These are phyloP conservation scores for Diaporthe nobilis DNA, from an alignment of 2,329 filamentous ascomycete genomes.

Conservation along the genomic window DNA sequence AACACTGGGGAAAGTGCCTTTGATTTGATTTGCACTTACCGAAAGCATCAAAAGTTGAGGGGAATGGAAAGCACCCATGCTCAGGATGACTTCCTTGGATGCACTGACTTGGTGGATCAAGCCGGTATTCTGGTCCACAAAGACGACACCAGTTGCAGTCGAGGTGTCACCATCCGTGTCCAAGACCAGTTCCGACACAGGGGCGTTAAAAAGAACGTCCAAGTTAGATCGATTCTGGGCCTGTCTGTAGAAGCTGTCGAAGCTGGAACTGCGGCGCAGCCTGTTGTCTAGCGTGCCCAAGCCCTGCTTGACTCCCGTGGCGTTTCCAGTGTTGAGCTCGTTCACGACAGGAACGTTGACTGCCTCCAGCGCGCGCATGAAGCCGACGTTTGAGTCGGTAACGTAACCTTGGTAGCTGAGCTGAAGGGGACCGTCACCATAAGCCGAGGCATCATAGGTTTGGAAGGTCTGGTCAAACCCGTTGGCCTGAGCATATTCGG, in stretches of 20 bases:
- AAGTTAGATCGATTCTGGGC: constrained; percentile 43
- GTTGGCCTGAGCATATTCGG: constrained; percentile 33
- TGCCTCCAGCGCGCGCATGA: constrained; percentile 45
- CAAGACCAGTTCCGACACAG: constrained; percentile 44
- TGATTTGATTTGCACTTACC: neutral
- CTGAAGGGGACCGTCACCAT: constrained; percentile 47
- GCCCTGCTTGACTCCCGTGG: constrained; percentile 49
- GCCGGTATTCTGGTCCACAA: constrained; percentile 44
- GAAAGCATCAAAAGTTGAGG: constrained; percentile 23
- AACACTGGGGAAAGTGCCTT: neutral
- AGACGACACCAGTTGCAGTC: constrained; percentile 45
- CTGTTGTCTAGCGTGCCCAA: constrained; percentile 46
- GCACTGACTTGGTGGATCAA: constrained; percentile 41
- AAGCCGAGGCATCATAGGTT: constrained; percentile 47
- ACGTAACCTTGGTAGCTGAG: constrained; percentile 45
- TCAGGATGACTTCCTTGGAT: constrained; percentile 8
- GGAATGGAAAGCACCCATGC: constrained; percentile 22
- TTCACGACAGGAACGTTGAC: constrained; percentile 41
- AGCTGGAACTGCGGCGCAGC: constrained; percentile 47
- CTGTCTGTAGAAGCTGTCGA: constrained; percentile 46
- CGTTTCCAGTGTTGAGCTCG: constrained; percentile 48
- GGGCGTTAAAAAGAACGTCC: constrained; percentile 47
- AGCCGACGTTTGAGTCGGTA: constrained; percentile 33
- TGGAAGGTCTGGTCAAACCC: constrained; percentile 48
- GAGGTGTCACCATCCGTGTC: constrained; percentile 43